Percentiles rank a stretch among this genome's conserved stretches.
Conservation (phyloP, 305 asterid species). For the Fraxinus platypoda region DNA sequence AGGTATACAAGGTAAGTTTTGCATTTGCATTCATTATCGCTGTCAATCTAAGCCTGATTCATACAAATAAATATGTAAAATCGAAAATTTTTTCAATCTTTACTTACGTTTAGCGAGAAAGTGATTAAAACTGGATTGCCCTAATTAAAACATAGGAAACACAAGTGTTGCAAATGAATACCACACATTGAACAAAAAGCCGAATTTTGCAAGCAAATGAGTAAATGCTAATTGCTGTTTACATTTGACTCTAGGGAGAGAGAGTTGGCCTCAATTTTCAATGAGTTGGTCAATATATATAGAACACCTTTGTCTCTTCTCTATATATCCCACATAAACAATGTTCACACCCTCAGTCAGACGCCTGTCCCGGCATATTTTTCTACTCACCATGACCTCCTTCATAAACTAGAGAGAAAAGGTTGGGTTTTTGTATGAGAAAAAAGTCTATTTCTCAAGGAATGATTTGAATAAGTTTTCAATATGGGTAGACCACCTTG, state of each 20-base stretch:
- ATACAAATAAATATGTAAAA: background rate
- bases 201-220: constrained; percentile 43
- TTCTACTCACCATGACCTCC: constrained; percentile 3
- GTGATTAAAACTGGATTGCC: background rate
- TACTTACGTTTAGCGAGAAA: background rate
- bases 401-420: background rate
- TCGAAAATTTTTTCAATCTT: background rate
- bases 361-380: constrained; percentile 31
- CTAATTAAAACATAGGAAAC: background rate
- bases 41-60: background rate
- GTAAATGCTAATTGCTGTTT: constrained; percentile 54
- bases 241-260: constrained; percentile 42
- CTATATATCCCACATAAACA: constrained; percentile 31
- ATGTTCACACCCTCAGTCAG: constrained; percentile 30
- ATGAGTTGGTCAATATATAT: constrained; percentile 20
- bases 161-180: background rate
- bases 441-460: background rate
- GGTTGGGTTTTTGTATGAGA: background rate
- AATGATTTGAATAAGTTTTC: background rate
- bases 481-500: constrained; percentile 77
- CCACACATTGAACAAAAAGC: constrained; percentile 5
- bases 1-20: background rate
- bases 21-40: background rate
- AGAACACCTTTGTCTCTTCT: constrained; percentile 26
- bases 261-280: constrained; percentile 13